A percentile compares a stretch with the other conserved stretches of the same genome.
Evolutionary conservation across 2,329 filamentous ascomycete species (phyloP).

Genomic region (Aspergillus hortae): DNA sequence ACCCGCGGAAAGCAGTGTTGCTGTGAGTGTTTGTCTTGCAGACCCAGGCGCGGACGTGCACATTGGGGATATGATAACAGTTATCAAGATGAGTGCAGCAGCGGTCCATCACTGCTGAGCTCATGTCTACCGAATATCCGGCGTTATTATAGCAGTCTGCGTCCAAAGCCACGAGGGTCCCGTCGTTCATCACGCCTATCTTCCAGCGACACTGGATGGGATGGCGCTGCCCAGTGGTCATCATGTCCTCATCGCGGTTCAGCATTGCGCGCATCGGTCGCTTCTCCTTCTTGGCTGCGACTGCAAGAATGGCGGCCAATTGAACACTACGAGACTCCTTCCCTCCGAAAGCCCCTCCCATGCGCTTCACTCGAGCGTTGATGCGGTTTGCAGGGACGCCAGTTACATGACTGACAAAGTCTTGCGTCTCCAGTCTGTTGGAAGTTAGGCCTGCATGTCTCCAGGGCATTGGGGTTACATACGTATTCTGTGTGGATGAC

Average conservation of each 20-base stretch:
- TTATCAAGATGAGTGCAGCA: constrained; percentile 22
- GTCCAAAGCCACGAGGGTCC: constrained; percentile 11
- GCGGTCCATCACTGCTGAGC: constrained; percentile 21
- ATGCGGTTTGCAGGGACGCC: constrained; percentile 76
- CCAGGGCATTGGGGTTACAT: constrained; percentile 16
- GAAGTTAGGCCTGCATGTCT: constrained; percentile 15
- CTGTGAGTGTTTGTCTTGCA: constrained; percentile 23
- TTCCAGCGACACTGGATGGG: constrained; percentile 77
- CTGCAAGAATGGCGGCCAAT: constrained; percentile 69
- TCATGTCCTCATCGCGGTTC: constrained; percentile 84
- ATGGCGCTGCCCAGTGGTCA: constrained; percentile 77
- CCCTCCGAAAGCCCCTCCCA: constrained; percentile 83
- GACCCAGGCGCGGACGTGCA: constrained; percentile 18
- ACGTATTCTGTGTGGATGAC: constrained; percentile 81
- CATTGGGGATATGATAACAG: constrained; percentile 21
- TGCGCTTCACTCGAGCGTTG: constrained; percentile 73
- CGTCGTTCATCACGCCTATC: constrained; percentile 15
- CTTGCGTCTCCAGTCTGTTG: constrained; percentile 54
- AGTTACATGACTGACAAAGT: constrained; percentile 72
- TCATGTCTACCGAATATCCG: constrained; percentile 20
- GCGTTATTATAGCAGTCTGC: constrained; percentile 22
- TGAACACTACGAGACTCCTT: constrained; percentile 80
- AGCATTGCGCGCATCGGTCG: constrained; percentile 81
- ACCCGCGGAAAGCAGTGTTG: constrained; percentile 23
- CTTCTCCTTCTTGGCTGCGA: constrained; percentile 74